A percentile compares a stretch with the other conserved stretches of the same genome.
Conservation (phyloP, 495 filamentous ascomycete genomes). For the Collariella sp. region DNA sequence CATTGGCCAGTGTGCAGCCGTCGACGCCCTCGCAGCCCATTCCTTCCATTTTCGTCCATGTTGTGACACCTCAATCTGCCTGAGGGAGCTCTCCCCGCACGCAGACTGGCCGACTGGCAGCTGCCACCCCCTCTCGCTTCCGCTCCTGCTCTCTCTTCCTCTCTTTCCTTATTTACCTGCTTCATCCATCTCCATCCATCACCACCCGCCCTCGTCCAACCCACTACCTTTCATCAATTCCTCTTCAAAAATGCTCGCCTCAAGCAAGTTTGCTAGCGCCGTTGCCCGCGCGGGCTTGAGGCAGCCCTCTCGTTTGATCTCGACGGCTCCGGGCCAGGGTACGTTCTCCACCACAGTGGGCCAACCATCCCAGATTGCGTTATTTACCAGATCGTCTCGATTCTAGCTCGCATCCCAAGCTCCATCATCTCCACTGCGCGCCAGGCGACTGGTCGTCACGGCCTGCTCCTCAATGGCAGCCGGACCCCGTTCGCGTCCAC, state of each 20-base stretch:
- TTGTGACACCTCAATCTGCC: slow-evolving; percentile 7
- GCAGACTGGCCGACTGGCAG: too few species aligned
- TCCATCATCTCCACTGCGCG: slow-evolving; percentile 18
- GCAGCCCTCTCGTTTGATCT: slow-evolving; percentile 16
- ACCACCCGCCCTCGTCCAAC: too few species aligned
- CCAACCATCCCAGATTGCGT: slow-evolving; percentile 5
- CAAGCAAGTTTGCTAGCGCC: slow-evolving; percentile 17
- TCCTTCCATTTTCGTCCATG: not conserved
- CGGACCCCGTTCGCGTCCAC: slow-evolving; percentile 15
- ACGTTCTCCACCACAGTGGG: slow-evolving; percentile 11
- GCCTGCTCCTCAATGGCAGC: slow-evolving; percentile 18
- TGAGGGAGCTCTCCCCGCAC: slow-evolving; percentile 6
- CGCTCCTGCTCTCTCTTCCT: slow-evolving; percentile 4
- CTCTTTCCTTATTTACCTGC: slow-evolving; percentile 1
- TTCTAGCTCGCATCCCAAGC: slow-evolving; percentile 22
- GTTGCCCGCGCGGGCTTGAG: slow-evolving; percentile 19
- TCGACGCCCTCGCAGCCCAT: too few species aligned
- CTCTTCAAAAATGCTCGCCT: slow-evolving; percentile 15
- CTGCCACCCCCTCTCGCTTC: slow-evolving; percentile 12
- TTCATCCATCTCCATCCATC: slow-evolving; percentile 5
- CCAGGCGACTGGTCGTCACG: slow-evolving; percentile 15
- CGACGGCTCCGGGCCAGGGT: slow-evolving; percentile 17
- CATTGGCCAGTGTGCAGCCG: not conserved
- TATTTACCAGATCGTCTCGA: slow-evolving; percentile 5
- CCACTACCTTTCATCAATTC: too few species aligned